Evolutionary conservation across 208 protist genomes (phyloP).

Genomic region (Leishmania gerbilli): DNA sequence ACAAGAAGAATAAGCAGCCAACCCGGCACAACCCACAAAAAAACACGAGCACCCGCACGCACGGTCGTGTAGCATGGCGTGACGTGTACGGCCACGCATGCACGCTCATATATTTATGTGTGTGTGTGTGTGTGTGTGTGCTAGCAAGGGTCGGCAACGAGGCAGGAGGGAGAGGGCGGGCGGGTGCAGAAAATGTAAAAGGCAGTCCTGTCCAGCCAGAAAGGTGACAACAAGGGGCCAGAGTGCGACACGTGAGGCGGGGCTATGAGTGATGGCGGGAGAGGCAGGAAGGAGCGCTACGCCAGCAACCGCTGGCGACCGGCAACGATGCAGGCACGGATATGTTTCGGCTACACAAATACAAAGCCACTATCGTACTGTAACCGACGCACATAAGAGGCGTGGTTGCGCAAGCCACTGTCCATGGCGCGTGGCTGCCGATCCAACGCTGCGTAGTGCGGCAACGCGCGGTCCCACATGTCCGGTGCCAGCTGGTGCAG

Average conservation of each 20-base stretch:
- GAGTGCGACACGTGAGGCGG: background rate
- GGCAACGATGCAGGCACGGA: background rate
- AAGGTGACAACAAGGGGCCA: background rate
- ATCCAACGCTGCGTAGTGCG: constrained; percentile 35
- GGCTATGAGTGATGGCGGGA: background rate
- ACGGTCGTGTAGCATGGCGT: background rate
- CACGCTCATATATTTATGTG: background rate
- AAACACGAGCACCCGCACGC: background rate
- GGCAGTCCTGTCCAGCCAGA: background rate
- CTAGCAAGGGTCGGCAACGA: background rate
- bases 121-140: background rate
- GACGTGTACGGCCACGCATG: background rate
- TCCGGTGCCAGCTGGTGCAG: constrained; percentile 39
- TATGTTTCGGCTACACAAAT: background rate
- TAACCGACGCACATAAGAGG: constrained; percentile 8
- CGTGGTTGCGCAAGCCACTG: constrained; percentile 6
- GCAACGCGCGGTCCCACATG: constrained; percentile 35
- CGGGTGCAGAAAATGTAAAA: background rate
- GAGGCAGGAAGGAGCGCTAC: background rate
- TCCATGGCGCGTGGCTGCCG: constrained; percentile 31
- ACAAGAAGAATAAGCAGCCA: background rate
- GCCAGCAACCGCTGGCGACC: background rate
- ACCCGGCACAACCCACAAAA: background rate
- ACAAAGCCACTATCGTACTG: constrained; percentile 24
- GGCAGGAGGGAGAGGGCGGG: background rate